These are phyloP conservation scores for Amanita muscaria DNA, from an alignment of 768 basidiomycete species.

Conservation along the genomic window DNA sequence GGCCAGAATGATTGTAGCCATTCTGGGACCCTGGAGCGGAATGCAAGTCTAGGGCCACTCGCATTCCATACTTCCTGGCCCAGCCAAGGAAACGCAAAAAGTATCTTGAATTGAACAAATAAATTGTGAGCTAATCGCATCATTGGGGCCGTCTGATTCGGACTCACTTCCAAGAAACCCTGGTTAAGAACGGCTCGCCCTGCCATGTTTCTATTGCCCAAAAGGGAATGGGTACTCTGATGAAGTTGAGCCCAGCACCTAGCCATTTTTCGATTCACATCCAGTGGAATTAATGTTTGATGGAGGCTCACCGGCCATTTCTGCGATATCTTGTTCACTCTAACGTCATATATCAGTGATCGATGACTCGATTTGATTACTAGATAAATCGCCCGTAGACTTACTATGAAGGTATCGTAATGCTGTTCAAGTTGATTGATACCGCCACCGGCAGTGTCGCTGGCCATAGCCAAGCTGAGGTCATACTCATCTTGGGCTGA, in stretches of 20 bases:
- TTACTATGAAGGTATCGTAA: slow-evolving; percentile 76
- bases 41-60: slow-evolving; percentile 76
- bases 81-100: slow-evolving; percentile 68
- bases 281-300: not conserved
- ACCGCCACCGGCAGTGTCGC: slow-evolving; percentile 44
- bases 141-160: not conserved
- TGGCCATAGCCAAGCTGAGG: slow-evolving; percentile 55
- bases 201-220: slow-evolving; percentile 78
- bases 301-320: slow-evolving; percentile 49
- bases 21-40: slow-evolving; percentile 76
- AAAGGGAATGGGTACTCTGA: slow-evolving; percentile 73
- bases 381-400: slow-evolving; percentile 25
- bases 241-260: slow-evolving; percentile 76
- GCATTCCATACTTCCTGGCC: slow-evolving; percentile 86
- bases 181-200: slow-evolving; percentile 69
- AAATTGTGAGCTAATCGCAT: not conserved
- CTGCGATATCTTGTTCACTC: slow-evolving; percentile 82
- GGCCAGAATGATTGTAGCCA: slow-evolving; percentile 61
- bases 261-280: not conserved
- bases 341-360: slow-evolving; percentile 19
- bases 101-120: slow-evolving; percentile 34
- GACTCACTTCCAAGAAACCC: slow-evolving; percentile 62
- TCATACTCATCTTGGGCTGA: slow-evolving; percentile 58
- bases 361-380: not conserved
- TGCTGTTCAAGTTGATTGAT: slow-evolving; percentile 63